These are phyloP conservation scores for Xylaria palmicola DNA, from an alignment of 495 filamentous ascomycete genomes.

Conservation along the genomic window DNA sequence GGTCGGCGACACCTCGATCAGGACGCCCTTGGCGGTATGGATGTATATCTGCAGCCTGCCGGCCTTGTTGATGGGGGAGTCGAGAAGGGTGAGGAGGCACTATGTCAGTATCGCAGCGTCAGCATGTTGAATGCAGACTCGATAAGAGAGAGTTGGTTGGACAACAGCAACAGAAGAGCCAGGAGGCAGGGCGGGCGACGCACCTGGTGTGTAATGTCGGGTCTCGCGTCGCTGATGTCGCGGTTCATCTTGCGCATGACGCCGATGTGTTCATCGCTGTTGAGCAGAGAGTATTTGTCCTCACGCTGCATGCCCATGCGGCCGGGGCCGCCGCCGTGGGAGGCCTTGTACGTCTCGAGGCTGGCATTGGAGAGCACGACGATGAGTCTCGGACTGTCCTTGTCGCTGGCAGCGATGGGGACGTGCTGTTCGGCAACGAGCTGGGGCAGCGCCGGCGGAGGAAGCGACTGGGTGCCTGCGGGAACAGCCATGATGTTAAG, in stretches of 20 bases:
- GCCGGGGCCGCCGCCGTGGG: slow-evolving; percentile 54
- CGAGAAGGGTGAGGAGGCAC: slow-evolving; percentile 96
- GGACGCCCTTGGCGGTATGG: slow-evolving; percentile 90
- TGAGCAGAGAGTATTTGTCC: slow-evolving; percentile 93
- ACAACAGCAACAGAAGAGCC: slow-evolving; percentile 6
- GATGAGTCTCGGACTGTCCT: slow-evolving; percentile 84
- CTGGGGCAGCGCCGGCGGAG: slow-evolving; percentile 84
- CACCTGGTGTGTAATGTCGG: slow-evolving; percentile 98
- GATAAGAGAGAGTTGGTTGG: slow-evolving; percentile 20
- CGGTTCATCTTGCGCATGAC: slow-evolving; percentile 99
- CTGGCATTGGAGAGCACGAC: slow-evolving; percentile 97
- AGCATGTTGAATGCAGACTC: slow-evolving; percentile 45
- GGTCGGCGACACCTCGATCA: slow-evolving; percentile 96
- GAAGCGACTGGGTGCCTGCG: slow-evolving; percentile 81
- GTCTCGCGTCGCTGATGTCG: slow-evolving; percentile 95
- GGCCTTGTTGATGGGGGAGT: slow-evolving; percentile 97
- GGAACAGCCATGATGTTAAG: slow-evolving; percentile 22
- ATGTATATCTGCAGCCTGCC: slow-evolving; percentile 98
- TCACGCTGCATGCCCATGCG: slow-evolving; percentile 68
- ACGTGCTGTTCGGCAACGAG: slow-evolving; percentile 90
- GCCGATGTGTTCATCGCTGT: slow-evolving; percentile 98
- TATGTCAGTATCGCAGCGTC: slow-evolving; percentile 43
- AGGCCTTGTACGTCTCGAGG: slow-evolving; percentile 92
- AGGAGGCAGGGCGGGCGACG: slow-evolving; percentile 11
- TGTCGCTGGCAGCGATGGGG: slow-evolving; percentile 80